Evolutionary conservation across 495 filamentous ascomycete genomes (phyloP).

Genomic region (Aspergillus baeticus): DNA sequence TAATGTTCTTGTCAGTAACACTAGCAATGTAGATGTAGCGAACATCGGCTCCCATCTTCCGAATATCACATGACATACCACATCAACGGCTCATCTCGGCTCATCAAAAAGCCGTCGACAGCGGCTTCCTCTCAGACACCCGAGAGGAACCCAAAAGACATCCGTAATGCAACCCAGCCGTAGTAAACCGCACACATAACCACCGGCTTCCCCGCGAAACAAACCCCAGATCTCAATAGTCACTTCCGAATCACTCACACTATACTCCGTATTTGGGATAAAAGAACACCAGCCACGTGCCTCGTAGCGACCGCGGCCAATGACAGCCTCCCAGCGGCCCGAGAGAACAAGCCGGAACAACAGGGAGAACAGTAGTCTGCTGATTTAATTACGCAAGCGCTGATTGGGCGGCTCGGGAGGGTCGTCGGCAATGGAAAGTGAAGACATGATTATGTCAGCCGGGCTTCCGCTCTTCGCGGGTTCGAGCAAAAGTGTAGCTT

Average conservation of each 20-base stretch:
- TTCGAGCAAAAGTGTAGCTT: slow-evolving; percentile 35
- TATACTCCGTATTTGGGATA: slow-evolving; percentile 15
- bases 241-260: slow-evolving; percentile 11
- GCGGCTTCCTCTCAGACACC: background rate
- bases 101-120: background rate
- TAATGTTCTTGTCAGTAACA: background rate
- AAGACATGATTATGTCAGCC: slow-evolving; percentile 39
- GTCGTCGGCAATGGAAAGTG: slow-evolving; percentile 40
- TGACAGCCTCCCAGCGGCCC: slow-evolving; percentile 29
- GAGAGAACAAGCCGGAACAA: no score
- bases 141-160: background rate
- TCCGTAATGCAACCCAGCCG: background rate
- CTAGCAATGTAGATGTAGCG: background rate
- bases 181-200: no score
- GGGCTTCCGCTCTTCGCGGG: slow-evolving; percentile 21
- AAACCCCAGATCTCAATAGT: background rate
- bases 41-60: background rate
- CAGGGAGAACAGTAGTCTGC: no score
- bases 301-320: slow-evolving; percentile 21
- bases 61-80: slow-evolving; percentile 17
- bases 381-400: slow-evolving; percentile 29
- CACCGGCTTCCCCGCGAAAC: background rate
- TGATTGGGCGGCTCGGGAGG: slow-evolving; percentile 38
- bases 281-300: slow-evolving; percentile 38
- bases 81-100: slow-evolving; percentile 12